Percentiles rank a stretch among this genome's conserved stretches.
Conservation (phyloP, 306 rosid species). For the Mimosa bimucronata region DNA sequence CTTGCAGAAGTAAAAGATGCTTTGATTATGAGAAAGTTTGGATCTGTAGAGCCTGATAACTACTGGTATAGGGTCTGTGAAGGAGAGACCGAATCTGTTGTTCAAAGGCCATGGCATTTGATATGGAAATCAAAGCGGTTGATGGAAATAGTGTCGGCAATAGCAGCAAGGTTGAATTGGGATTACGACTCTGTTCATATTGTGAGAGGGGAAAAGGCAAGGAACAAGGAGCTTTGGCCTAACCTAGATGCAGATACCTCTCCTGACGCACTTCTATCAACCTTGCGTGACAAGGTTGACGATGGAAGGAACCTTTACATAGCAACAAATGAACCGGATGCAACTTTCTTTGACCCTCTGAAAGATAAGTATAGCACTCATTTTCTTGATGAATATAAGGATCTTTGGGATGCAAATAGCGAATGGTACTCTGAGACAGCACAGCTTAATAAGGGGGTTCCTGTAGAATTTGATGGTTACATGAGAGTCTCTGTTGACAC, state of each 20-base stretch:
- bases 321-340: constrained; percentile 81
- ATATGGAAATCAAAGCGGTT: constrained; percentile 93
- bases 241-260: constrained; percentile 89
- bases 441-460: constrained; percentile 66
- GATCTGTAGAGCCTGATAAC: constrained; percentile 90
- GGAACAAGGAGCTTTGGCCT: constrained; percentile 94
- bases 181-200: constrained; percentile 92
- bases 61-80: constrained; percentile 98
- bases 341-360: constrained; percentile 77
- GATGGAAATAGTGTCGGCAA: constrained; percentile 90
- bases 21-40: constrained; percentile 89
- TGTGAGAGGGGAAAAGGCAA: constrained; percentile 93
- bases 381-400: constrained; percentile 89
- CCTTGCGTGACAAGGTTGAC: constrained; percentile 71
- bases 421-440: constrained; percentile 86
- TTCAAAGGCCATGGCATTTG: constrained; percentile 95
- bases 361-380: constrained; percentile 88
- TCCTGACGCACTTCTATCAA: constrained; percentile 74
- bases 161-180: constrained; percentile 86
- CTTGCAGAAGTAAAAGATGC: constrained; percentile 71
- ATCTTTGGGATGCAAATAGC: constrained; percentile 83
- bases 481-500: constrained; percentile 96
- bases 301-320: constrained; percentile 88
- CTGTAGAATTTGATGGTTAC: constrained; percentile 95
- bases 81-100: constrained; percentile 87